Evolutionary conservation across 306 rosid species (phyloP).

Genomic region (Comarum palustre): DNA sequence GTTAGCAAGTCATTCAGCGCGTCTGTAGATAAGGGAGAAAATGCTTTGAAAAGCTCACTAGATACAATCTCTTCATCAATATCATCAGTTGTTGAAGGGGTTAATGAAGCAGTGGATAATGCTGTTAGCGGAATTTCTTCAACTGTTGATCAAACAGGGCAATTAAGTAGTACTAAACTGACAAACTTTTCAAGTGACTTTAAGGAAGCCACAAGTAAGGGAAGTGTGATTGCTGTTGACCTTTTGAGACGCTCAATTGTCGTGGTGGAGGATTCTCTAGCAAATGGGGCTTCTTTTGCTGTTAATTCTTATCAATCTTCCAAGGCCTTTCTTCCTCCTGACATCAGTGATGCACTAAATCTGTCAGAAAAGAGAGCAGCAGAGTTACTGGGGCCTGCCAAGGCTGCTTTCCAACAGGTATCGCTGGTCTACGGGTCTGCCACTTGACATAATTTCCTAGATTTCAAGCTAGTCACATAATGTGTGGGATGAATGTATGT

Average conservation of each 20-base stretch:
- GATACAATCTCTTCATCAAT: constrained; percentile 51
- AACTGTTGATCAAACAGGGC: constrained; percentile 60
- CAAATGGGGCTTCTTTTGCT: constrained; percentile 58
- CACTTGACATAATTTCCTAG: neutral
- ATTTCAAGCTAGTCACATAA: neutral
- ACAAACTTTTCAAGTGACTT: constrained; percentile 56
- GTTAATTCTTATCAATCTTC: constrained; percentile 62
- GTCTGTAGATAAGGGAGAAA: constrained; percentile 54
- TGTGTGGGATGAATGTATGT: constrained; percentile 3
- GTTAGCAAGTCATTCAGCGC: constrained; percentile 45
- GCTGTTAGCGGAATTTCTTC: constrained; percentile 48
- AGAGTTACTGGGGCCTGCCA: constrained; percentile 58
- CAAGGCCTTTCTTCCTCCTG: constrained; percentile 73
- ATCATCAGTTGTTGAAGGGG: constrained; percentile 46
- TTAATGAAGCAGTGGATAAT: constrained; percentile 52
- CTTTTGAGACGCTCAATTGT: constrained; percentile 55
- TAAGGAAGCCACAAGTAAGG: constrained; percentile 52
- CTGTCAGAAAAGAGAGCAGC: constrained; percentile 58
- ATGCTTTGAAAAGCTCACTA: constrained; percentile 45
- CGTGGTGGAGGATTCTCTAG: constrained; percentile 58
- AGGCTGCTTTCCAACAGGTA: constrained; percentile 66
- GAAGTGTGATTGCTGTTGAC: constrained; percentile 53
- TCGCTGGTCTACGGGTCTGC: neutral
- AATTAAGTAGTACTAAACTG: constrained; percentile 47
- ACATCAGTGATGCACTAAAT: constrained; percentile 55